Evolutionary conservation across 2,329 filamentous ascomycete species (phyloP).

Genomic region (Aureobasidium sp.): DNA sequence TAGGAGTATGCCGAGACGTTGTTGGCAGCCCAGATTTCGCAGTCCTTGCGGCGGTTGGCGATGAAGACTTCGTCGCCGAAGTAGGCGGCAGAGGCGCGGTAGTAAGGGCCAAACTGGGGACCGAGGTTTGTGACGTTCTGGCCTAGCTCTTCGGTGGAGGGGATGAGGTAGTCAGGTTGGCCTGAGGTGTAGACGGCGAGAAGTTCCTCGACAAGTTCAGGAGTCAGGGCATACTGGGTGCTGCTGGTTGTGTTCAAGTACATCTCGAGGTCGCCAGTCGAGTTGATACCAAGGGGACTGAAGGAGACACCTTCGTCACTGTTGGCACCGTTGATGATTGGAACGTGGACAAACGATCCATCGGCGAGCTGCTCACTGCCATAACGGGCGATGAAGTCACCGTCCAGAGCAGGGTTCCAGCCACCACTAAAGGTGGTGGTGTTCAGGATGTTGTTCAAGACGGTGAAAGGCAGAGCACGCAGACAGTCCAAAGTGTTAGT

Average conservation of each 20-base stretch:
- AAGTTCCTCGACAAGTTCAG: slow-evolving; percentile 32
- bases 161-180: slow-evolving; percentile 44
- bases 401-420: slow-evolving; percentile 46
- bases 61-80: slow-evolving; percentile 51
- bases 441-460: slow-evolving; percentile 27
- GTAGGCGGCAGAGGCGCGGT: slow-evolving; percentile 49
- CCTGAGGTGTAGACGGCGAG: slow-evolving; percentile 47
- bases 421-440: slow-evolving; percentile 28
- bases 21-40: slow-evolving; percentile 44
- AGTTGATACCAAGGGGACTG: slow-evolving; percentile 48
- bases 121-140: slow-evolving; percentile 25
- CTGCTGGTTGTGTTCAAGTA: slow-evolving; percentile 29
- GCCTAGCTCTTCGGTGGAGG: slow-evolving; percentile 33
- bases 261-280: slow-evolving; percentile 45
- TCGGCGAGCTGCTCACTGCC: slow-evolving; percentile 48
- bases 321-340: slow-evolving; percentile 56
- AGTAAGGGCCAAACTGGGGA: slow-evolving; percentile 40
- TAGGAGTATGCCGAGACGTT: slow-evolving; percentile 52
- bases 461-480: slow-evolving; percentile 37
- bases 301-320: slow-evolving; percentile 59
- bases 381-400: slow-evolving; percentile 49
- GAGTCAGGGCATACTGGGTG: slow-evolving; percentile 18
- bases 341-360: slow-evolving; percentile 56
- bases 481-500: slow-evolving; percentile 60
- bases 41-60: slow-evolving; percentile 48